phyloP scores from a whole-genome alignment of 345 rosid species.

The Salix exigua region DNA sequence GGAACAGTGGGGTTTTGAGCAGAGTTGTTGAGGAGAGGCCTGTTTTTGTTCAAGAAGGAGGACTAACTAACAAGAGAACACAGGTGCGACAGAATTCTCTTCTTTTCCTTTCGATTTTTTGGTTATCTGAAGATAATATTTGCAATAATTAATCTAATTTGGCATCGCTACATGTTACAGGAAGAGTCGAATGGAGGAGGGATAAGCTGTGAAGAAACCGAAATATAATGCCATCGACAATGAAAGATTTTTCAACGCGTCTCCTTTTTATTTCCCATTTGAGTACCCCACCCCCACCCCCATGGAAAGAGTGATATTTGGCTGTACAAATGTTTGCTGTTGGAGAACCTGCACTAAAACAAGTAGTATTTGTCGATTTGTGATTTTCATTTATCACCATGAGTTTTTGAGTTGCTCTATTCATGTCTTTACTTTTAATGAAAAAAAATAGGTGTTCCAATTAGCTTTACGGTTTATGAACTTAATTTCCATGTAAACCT shows the following conservation, averaged over 20 bases:
- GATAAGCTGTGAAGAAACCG: neutral
- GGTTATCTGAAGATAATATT: neutral
- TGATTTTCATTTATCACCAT: neutral
- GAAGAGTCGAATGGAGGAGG: conserved; percentile 6
- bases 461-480: too few species aligned
- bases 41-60: conserved; percentile 14
- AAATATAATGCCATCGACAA: neutral
- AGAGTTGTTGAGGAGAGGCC: conserved; percentile 38
- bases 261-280: neutral
- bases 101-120: neutral
- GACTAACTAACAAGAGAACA: conserved; percentile 16
- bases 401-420: neutral
- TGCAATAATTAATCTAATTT: neutral
- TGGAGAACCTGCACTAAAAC: neutral
- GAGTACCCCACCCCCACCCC: neutral
- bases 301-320: neutral
- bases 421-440: too few species aligned
- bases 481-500: too few species aligned
- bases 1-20: conserved; percentile 24
- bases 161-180: conserved; percentile 7
- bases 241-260: neutral
- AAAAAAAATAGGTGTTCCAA: too few species aligned
- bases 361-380: neutral
- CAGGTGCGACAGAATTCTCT: conserved; percentile 16
- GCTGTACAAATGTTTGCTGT: conserved; percentile 23